Conservation (phyloP, 495 filamentous ascomycete species). For the Achaetomiella virescens region DNA sequence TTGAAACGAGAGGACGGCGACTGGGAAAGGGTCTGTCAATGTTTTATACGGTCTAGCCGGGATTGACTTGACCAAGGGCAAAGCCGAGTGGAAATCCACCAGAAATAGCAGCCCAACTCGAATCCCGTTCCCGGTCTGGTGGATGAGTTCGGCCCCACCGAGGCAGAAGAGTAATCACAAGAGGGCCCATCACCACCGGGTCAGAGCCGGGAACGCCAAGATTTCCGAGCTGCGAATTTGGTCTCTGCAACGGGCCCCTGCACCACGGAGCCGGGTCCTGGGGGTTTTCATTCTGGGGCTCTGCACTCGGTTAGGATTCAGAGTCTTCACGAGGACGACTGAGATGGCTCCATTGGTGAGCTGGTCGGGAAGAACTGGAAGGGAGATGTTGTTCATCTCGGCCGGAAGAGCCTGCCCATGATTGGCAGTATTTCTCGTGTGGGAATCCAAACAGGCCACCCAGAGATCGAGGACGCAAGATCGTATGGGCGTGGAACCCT, state of each 20-base stretch:
- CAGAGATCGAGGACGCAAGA: too few species aligned
- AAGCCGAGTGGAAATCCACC: background rate
- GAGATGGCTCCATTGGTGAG: too few species aligned
- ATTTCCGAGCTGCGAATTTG: background rate
- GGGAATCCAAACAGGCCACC: too few species aligned
- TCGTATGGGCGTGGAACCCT: too few species aligned
- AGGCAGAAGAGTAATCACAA: background rate
- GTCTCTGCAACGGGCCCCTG: too few species aligned
- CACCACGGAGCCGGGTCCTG: too few species aligned
- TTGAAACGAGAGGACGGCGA: background rate
- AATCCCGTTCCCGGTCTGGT: conserved; percentile 5
- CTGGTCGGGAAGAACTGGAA: too few species aligned
- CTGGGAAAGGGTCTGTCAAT: too few species aligned
- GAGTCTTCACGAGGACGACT: too few species aligned
- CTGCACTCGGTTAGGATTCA: too few species aligned
- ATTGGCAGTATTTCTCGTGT: too few species aligned
- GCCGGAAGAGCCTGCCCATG: background rate
- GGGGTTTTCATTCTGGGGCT: too few species aligned
- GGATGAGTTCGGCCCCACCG: background rate
- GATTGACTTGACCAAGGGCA: background rate
- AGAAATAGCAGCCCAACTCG: conserved; percentile 1
- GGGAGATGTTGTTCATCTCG: background rate
- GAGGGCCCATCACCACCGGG: background rate
- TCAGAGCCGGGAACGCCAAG: background rate
- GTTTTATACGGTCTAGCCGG: background rate